Evolutionary conservation across 768 basidiomycete genomes (phyloP).

Genomic region (Phaeolepiota aurea): DNA sequence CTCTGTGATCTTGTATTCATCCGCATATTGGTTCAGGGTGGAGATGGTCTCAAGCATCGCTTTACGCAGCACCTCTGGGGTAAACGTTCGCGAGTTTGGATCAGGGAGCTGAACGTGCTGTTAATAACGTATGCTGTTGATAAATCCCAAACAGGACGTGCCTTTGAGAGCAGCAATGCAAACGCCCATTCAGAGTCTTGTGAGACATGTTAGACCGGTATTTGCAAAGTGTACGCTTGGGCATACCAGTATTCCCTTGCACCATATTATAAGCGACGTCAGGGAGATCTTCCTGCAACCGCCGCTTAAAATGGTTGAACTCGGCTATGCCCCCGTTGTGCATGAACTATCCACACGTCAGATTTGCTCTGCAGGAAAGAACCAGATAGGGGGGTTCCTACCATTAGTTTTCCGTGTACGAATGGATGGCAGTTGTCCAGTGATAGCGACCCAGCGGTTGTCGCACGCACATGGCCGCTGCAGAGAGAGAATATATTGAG

Average conservation of each 20-base stretch:
- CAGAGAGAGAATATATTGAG: neutral
- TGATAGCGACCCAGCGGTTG: slow-evolving; percentile 86
- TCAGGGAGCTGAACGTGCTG: slow-evolving; percentile 58
- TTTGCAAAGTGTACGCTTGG: slow-evolving; percentile 1
- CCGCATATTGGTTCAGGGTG: slow-evolving; percentile 66
- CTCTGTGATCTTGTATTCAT: slow-evolving; percentile 67
- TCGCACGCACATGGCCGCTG: slow-evolving; percentile 88
- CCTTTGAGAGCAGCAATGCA: slow-evolving; percentile 83
- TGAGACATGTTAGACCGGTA: neutral
- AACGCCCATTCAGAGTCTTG: slow-evolving; percentile 97
- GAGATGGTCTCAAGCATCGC: slow-evolving; percentile 89
- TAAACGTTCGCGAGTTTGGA: slow-evolving; percentile 68
- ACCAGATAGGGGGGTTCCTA: slow-evolving; percentile 18
- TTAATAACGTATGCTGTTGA: no score
- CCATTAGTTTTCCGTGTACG: slow-evolving; percentile 87
- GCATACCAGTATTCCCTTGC: slow-evolving; percentile 83
- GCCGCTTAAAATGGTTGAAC: slow-evolving; percentile 74
- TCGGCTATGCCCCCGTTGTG: slow-evolving; percentile 93
- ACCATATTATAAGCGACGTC: slow-evolving; percentile 85
- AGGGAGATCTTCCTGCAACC: slow-evolving; percentile 63
- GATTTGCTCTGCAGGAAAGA: slow-evolving; percentile 3
- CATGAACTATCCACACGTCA: slow-evolving; percentile 66
- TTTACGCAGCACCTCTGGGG: slow-evolving; percentile 58
- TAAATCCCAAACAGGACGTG: no score
- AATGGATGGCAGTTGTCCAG: slow-evolving; percentile 96